These are phyloP conservation scores for Exophiala spinifera DNA, from an alignment of 2,329 filamentous ascomycete genomes.

Conservation along the genomic window DNA sequence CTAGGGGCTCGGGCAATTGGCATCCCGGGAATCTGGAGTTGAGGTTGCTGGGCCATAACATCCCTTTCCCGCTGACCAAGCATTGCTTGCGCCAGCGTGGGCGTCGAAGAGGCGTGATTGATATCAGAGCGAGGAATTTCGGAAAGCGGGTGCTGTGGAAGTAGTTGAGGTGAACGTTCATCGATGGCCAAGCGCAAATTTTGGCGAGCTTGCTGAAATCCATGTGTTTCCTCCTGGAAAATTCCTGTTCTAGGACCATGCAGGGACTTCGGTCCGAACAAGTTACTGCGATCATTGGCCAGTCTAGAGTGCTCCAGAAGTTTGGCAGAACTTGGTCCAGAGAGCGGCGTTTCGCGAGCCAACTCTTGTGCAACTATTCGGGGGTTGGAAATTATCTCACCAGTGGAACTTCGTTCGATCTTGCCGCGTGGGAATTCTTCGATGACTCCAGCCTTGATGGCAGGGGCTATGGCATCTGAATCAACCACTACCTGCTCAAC, in stretches of 20 bases:
- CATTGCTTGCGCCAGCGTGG: slow-evolving; percentile 5
- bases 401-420: slow-evolving; percentile 17
- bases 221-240: slow-evolving; percentile 43
- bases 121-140: slow-evolving; percentile 15
- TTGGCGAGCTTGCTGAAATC: slow-evolving; percentile 29
- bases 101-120: slow-evolving; percentile 10
- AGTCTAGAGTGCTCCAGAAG: slow-evolving; percentile 36
- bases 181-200: slow-evolving; percentile 34
- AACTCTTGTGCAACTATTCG: slow-evolving; percentile 11
- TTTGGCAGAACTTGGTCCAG: slow-evolving; percentile 12
- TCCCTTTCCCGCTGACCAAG: slow-evolving; percentile 20
- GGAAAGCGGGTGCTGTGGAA: slow-evolving; percentile 17
- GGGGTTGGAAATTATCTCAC: slow-evolving; percentile 23
- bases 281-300: slow-evolving; percentile 32
- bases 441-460: slow-evolving; percentile 32
- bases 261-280: slow-evolving; percentile 32
- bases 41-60: slow-evolving; percentile 2
- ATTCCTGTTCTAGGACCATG: slow-evolving; percentile 45
- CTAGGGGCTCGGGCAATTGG: slow-evolving; percentile 11
- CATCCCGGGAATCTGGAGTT: slow-evolving; percentile 7
- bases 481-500: slow-evolving; percentile 35
- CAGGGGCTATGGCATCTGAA: slow-evolving; percentile 38
- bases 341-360: slow-evolving; percentile 12
- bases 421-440: slow-evolving; percentile 27
- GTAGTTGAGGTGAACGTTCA: slow-evolving; percentile 32